phyloP scores from a whole-genome alignment of 768 basidiomycete genomes.

The Nevesoporus exiguus region DNA sequence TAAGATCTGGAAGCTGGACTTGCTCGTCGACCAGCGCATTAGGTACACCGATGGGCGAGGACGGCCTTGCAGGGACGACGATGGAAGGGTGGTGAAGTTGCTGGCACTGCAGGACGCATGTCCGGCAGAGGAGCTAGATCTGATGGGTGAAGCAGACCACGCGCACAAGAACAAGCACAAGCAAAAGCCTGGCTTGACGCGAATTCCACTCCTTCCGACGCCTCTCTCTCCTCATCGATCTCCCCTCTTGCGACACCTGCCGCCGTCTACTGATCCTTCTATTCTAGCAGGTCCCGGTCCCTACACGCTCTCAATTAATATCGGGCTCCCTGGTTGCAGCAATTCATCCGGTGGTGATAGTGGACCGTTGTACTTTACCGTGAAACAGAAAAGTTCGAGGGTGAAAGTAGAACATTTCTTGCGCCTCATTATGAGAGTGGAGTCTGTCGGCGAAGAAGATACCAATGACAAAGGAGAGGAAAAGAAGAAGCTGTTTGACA shows the following conservation, averaged over 20 bases:
- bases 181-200: not conserved
- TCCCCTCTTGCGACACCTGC: slow-evolving; percentile 18
- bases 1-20: slow-evolving; percentile 71
- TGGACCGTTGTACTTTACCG: slow-evolving; percentile 62
- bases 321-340: slow-evolving; percentile 21
- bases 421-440: slow-evolving; percentile 79
- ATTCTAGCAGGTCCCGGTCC: slow-evolving; percentile 26
- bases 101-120: slow-evolving; percentile 21
- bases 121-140: slow-evolving; percentile 9
- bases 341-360: not conserved
- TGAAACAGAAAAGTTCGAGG: slow-evolving; percentile 61
- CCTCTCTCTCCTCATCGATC: slow-evolving; percentile 30
- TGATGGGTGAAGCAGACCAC: not conserved
- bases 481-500: slow-evolving; percentile 81
- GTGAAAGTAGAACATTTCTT: slow-evolving; percentile 73
- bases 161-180: slow-evolving; percentile 16
- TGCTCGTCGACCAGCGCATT: slow-evolving; percentile 61
- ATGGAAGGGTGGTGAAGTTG: slow-evolving; percentile 8
- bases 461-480: slow-evolving; percentile 56
- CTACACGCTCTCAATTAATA: slow-evolving; percentile 13
- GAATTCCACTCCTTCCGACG: slow-evolving; percentile 27
- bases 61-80: not conserved
- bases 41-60: slow-evolving; percentile 6
- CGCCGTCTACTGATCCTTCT: slow-evolving; percentile 20
- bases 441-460: slow-evolving; percentile 64